These are phyloP conservation scores for Glaciozyma martinii DNA, from an alignment of 768 basidiomycete genomes.

Conservation along the genomic window DNA sequence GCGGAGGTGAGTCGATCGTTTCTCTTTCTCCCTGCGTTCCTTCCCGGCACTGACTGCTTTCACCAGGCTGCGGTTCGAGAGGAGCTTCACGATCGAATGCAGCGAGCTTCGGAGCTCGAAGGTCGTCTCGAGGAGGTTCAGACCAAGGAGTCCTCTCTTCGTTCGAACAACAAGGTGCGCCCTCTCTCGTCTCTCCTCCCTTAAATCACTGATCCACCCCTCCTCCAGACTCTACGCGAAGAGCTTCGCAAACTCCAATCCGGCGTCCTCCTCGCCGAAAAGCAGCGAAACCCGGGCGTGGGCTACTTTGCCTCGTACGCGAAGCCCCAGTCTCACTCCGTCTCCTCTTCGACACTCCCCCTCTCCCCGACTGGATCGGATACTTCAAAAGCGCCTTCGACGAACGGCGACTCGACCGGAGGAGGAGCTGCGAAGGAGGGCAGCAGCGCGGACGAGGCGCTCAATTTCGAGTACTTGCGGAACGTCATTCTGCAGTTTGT, in stretches of 20 bases:
- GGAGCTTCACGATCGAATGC: slow-evolving; percentile 47
- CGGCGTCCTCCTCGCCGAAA: slow-evolving; percentile 77
- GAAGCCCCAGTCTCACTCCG: background rate
- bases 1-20: slow-evolving; percentile 50
- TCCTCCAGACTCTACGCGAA: slow-evolving; percentile 62
- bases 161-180: slow-evolving; percentile 65
- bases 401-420: slow-evolving; percentile 2
- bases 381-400: background rate
- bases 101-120: slow-evolving; percentile 51
- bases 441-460: slow-evolving; percentile 59
- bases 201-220: background rate
- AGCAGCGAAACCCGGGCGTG: slow-evolving; percentile 83
- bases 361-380: slow-evolving; percentile 1
- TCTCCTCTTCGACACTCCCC: background rate
- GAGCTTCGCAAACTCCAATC: slow-evolving; percentile 93
- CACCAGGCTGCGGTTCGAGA: slow-evolving; percentile 45
- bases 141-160: slow-evolving; percentile 60
- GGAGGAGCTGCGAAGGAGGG: slow-evolving; percentile 12
- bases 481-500: slow-evolving; percentile 96
- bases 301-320: slow-evolving; percentile 55
- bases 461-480: slow-evolving; percentile 89
- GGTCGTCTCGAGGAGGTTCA: slow-evolving; percentile 58
- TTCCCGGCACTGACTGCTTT: background rate
- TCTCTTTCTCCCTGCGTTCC: background rate
- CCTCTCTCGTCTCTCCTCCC: background rate